Conservation (phyloP, 805 yeast species). For the Saccharomycopsis sp. region DNA sequence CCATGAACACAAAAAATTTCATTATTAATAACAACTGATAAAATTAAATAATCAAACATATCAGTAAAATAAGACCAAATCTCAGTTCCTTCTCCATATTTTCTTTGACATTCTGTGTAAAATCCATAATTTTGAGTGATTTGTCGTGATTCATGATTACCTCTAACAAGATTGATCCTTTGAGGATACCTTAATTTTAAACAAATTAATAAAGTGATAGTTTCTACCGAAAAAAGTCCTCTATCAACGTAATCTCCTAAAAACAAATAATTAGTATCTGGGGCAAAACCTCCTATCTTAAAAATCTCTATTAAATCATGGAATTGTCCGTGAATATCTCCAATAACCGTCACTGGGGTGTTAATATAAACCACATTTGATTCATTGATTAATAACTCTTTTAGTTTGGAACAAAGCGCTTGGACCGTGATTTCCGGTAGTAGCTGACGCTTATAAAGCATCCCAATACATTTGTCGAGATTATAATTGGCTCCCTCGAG, state of each 20-base stretch:
- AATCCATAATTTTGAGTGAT: conserved; percentile 97
- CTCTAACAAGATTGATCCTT: conserved; percentile 74
- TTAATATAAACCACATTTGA: conserved; percentile 78
- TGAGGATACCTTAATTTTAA: conserved; percentile 82
- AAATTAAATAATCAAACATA: conserved; percentile 80
- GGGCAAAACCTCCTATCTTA: conserved; percentile 86
- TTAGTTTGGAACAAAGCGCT: conserved; percentile 70
- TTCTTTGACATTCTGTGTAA: conserved; percentile 85
- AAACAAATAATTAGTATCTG: conserved; percentile 86
- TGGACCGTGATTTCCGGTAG: conserved; percentile 62
- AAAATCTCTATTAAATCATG: conserved; percentile 90
- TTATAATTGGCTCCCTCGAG: conserved; percentile 28
- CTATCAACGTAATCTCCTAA: conserved; percentile 95
- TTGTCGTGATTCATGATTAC: conserved; percentile 94
- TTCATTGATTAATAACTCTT: conserved; percentile 67
- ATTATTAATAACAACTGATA: conserved; percentile 85
- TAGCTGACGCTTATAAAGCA: conserved; percentile 50
- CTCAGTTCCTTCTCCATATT: conserved; percentile 62
- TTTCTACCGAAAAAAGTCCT: conserved; percentile 89
- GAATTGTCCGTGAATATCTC: conserved; percentile 96
- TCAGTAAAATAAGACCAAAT: conserved; percentile 91
- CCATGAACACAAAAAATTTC: conserved; percentile 94
- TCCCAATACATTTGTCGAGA: conserved; percentile 62
- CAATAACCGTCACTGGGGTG: conserved; percentile 91
- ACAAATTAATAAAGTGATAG: conserved; percentile 73